Evolutionary conservation across 2,329 filamentous ascomycete genomes (phyloP), one percentile per base, ranked within the genome.

Genomic region (Talaromyces amestolkiae): DNA sequence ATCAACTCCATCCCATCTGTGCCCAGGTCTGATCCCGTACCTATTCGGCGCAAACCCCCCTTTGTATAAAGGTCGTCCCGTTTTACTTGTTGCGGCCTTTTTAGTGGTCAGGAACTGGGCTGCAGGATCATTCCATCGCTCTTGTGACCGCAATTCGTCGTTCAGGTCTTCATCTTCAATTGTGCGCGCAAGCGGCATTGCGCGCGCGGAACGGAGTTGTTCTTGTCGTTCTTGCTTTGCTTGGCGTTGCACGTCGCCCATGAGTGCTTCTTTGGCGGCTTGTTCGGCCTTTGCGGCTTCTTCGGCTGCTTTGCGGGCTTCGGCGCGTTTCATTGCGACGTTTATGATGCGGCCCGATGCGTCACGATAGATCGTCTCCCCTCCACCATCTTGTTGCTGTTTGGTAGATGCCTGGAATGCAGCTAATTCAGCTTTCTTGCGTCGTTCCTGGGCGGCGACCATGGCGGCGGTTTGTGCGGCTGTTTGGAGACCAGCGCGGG

Each of bases 1-100:
- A 82, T 99, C 95, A 19, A 99, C 95, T 6, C 96, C 95, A 82
- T 99, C 95, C 95, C 95, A 99, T 69, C 92, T 84, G 80, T 96
- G 92, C 0, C 95, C 96, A 0, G 95, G 95, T 67, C 89, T 85
- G 68, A 99, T 98, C 1, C 91, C 92, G 80, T 98, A 98, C 22
- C 95, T 85, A 83, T 99, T 99, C 53, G 95, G 95, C 73, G 91
- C 86, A 64, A 90, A 91, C 0, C 89, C 85, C 0, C 94, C 95
- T 67, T 87, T 81, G 76, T 98, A 99, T 4, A 91, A 76, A 3
- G 90, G 91, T 69, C 85, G 87, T 19, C 83, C 85, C 8, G 81
- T 83, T 49, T 75, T 75, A 72, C 80, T 69, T 84, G 78, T 78
- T 4, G 76, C 80, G 0, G 72, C 70, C 2, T 71, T 71, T 68